phyloP scores from a whole-genome alignment of 225 moss, liverwort and hornwort genomes.

The Polytrichum formosum region DNA sequence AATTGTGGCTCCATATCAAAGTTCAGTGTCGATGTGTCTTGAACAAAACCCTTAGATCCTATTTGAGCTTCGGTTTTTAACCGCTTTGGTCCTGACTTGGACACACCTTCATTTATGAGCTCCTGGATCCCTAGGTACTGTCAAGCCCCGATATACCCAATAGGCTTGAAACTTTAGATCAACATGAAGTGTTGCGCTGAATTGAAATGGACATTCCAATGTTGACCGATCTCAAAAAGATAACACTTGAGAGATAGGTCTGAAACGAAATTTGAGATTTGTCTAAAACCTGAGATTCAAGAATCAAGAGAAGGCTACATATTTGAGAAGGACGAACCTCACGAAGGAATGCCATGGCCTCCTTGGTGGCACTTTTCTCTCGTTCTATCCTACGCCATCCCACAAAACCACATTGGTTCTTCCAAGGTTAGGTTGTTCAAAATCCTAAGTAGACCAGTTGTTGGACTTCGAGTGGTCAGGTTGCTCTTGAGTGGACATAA shows the following conservation, averaged over 20 bases:
- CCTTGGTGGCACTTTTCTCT: constrained; percentile 98
- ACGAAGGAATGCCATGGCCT: constrained; percentile 63
- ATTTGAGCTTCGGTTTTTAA: constrained; percentile 23
- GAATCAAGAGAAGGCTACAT: background rate
- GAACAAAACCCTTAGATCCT: too few relatives aligned
- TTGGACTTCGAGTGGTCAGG: background rate
- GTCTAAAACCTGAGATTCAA: background rate
- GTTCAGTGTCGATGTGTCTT: background rate
- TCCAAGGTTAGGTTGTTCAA: too few relatives aligned
- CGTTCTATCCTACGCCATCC: constrained; percentile 66
- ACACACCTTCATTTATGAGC: constrained; percentile 7
- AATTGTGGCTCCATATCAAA: constrained; percentile 7
- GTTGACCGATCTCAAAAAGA: background rate
- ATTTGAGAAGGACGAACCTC: constrained; percentile 42
- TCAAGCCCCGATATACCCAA: background rate
- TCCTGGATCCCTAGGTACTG: constrained; percentile 27
- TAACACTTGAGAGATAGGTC: background rate
- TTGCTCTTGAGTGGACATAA: too few relatives aligned
- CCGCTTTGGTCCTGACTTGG: constrained; percentile 40
- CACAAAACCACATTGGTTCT: constrained; percentile 13
- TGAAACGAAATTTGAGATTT: background rate
- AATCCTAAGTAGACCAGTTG: background rate
- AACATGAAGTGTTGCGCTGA: too few relatives aligned
- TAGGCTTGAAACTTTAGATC: too few relatives aligned
- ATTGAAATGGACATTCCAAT: too few relatives aligned